Evolutionary conservation across 2,329 filamentous ascomycete species (phyloP).

Genomic region (Apiospora sp.): DNA sequence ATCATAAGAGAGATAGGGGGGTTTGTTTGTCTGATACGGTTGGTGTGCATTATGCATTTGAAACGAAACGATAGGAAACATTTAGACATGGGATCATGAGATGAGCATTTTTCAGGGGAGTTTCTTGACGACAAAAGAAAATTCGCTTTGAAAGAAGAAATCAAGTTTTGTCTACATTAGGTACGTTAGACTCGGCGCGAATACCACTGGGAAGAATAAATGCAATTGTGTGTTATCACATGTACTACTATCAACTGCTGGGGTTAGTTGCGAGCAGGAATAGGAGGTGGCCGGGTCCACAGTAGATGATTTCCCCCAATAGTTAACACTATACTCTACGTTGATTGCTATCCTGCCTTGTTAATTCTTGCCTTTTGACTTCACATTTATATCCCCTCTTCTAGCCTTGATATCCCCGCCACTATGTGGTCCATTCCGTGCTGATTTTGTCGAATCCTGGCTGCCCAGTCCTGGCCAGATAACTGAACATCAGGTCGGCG

Average conservation of each 20-base stretch:
- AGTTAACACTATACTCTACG: neutral
- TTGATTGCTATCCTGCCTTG: neutral
- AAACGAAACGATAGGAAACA: conserved; percentile 15
- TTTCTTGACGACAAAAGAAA: neutral
- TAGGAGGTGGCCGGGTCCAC: neutral
- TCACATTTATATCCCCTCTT: neutral
- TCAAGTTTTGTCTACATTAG: conserved; percentile 7
- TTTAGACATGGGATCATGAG: conserved; percentile 20
- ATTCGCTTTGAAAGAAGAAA: conserved; percentile 7
- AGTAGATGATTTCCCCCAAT: neutral
- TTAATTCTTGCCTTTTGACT: neutral
- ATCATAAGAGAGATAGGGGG: no score
- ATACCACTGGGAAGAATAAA: conserved; percentile 17
- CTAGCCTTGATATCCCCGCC: neutral
- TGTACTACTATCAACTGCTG: neutral
- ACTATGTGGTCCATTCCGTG: neutral
- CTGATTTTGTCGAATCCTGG: neutral
- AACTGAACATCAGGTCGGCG: neutral
- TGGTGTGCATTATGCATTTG: conserved; percentile 6
- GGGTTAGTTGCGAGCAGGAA: neutral
- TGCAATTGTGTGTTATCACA: neutral
- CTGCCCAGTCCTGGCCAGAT: neutral
- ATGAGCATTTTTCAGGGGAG: conserved; percentile 19
- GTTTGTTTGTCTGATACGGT: neutral
- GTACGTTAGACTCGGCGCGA: conserved; percentile 5